Conservation (phyloP, 495 filamentous ascomycete genomes). For the Aspergillus ostianus region DNA sequence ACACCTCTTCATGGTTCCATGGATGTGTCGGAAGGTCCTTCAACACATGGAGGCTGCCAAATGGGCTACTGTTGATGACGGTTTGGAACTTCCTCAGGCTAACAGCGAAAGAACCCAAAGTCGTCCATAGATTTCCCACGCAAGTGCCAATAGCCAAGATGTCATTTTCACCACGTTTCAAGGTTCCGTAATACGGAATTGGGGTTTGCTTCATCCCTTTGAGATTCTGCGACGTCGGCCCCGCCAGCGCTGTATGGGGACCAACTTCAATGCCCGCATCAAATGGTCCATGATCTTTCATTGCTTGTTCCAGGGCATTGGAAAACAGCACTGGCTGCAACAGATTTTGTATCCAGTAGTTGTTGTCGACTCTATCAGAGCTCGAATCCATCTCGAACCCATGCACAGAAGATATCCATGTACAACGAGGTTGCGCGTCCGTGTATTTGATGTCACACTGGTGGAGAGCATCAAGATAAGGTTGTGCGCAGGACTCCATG, state of each 20-base stretch:
- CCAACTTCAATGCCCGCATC: constrained; percentile 46
- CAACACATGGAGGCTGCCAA: constrained; percentile 9
- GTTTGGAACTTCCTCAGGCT: neutral
- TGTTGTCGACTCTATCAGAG: constrained; percentile 19
- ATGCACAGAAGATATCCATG: constrained; percentile 25
- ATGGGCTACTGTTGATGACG: neutral
- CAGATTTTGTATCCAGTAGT: constrained; percentile 20
- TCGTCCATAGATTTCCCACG: constrained; percentile 50
- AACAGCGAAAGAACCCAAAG: constrained; percentile 26
- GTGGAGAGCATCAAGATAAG: constrained; percentile 17
- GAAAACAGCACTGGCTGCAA: constrained; percentile 14
- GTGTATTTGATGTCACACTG: constrained; percentile 13
- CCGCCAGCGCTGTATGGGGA: constrained; percentile 47
- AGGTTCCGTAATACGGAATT: constrained; percentile 39
- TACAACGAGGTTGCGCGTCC: constrained; percentile 17
- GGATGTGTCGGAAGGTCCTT: constrained; percentile 41
- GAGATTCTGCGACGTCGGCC: constrained; percentile 36
- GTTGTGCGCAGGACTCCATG: constrained; percentile 35
- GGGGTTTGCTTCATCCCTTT: constrained; percentile 17
- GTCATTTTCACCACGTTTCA: constrained; percentile 38
- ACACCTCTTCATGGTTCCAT: constrained; percentile 41
- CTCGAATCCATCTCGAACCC: neutral
- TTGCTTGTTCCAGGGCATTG: constrained; percentile 1
- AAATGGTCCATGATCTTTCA: constrained; percentile 18
- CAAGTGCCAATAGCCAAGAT: constrained; percentile 42